phyloP scores from a whole-genome alignment of 805 yeast species.

The Cyberlindnera mississippiensis region DNA sequence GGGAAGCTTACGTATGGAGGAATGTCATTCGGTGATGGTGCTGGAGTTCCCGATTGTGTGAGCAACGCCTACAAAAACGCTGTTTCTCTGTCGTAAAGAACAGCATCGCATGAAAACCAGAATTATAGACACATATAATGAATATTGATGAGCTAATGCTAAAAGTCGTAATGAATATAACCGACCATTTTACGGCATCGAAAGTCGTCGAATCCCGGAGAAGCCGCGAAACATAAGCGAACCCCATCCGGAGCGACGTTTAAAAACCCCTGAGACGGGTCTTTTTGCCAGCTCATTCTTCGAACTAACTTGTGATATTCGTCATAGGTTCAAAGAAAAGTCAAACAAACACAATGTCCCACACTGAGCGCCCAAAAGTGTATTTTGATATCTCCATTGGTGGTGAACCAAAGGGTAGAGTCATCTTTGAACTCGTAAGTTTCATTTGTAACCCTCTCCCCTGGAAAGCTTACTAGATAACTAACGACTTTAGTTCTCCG shows the following conservation, averaged over 20 bases:
- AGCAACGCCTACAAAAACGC: conserved; percentile 61
- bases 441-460: conserved; percentile 4
- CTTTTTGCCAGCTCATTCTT: too few relatives aligned
- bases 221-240: neutral
- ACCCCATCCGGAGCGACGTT: too few relatives aligned
- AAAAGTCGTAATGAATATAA: too few relatives aligned
- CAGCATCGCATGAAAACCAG: neutral
- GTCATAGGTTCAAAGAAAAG: too few relatives aligned
- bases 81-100: neutral
- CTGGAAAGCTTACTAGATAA: conserved; percentile 2
- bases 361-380: conserved; percentile 43
- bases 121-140: neutral
- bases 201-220: neutral
- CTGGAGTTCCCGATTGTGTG: conserved; percentile 89
- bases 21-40: conserved; percentile 72
- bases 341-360: neutral
- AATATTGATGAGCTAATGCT: too few relatives aligned
- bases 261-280: too few relatives aligned
- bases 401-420: conserved; percentile 65
- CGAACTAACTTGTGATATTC: too few relatives aligned
- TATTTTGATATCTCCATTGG: conserved; percentile 79
- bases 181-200: too few relatives aligned
- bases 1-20: conserved; percentile 63
- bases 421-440: conserved; percentile 63
- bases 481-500: conserved; percentile 35